Conservation (phyloP, 1,139 yeast genomes). For the Eremothecium gossypii region DNA sequence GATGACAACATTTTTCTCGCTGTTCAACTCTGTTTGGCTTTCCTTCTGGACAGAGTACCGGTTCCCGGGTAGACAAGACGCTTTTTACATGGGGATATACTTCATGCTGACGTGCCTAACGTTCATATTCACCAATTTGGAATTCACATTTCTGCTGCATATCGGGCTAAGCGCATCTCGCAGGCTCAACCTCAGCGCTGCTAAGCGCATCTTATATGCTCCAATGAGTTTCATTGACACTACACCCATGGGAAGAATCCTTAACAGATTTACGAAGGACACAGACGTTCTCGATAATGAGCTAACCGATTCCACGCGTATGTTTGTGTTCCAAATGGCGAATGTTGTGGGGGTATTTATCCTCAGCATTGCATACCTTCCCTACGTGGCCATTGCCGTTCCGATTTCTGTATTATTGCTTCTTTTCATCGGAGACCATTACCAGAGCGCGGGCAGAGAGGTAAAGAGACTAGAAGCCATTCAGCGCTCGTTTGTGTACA, state of each 20-base stretch:
- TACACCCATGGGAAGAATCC: constrained; percentile 89
- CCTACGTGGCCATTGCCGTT: constrained; percentile 67
- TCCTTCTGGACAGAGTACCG: constrained; percentile 69
- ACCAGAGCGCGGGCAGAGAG: constrained; percentile 75
- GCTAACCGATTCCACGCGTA: constrained; percentile 49
- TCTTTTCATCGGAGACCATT: constrained; percentile 46
- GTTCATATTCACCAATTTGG: constrained; percentile 41
- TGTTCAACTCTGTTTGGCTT: constrained; percentile 74
- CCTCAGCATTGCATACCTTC: constrained; percentile 62
- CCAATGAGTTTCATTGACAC: constrained; percentile 98
- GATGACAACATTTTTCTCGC: constrained; percentile 44
- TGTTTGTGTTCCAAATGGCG: constrained; percentile 43
- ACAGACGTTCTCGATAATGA: constrained; percentile 77
- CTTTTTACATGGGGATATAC: constrained; percentile 64
- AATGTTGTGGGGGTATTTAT: constrained; percentile 54
- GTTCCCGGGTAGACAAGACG: constrained; percentile 39
- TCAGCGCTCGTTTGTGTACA: constrained; percentile 66
- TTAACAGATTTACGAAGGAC: constrained; percentile 89
- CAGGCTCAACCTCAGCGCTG: constrained; percentile 42
- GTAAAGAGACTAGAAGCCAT: constrained; percentile 73
- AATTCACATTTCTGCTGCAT: constrained; percentile 47
- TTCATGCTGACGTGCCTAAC: constrained; percentile 44
- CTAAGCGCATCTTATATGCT: constrained; percentile 57
- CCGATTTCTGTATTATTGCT: constrained; percentile 44
- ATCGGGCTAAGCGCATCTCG: constrained; percentile 40